These are phyloP conservation scores for Eimeria maxima DNA, from an alignment of 169 alveolate species.

Conservation along the genomic window DNA sequence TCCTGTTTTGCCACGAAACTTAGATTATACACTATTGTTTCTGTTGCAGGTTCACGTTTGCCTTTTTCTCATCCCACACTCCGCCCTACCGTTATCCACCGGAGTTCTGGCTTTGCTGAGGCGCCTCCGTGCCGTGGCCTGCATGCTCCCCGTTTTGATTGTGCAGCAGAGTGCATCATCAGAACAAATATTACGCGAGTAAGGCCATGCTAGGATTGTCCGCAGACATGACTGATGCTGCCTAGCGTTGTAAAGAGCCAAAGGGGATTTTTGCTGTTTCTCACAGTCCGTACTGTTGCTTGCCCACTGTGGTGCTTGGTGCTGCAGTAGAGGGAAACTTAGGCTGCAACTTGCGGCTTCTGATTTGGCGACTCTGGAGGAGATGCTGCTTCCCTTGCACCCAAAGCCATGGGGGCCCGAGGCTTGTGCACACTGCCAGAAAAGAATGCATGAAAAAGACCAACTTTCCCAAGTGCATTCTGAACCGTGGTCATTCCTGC, in stretches of 20 bases:
- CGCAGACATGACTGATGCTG: not conserved
- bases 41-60: constrained; percentile 59
- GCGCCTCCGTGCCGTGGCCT: constrained; percentile 63
- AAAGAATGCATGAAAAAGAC: not conserved
- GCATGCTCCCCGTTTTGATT: constrained; percentile 58
- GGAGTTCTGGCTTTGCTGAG: constrained; percentile 57
- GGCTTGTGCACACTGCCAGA: constrained; percentile 24
- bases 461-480: not conserved
- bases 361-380: constrained; percentile 71
- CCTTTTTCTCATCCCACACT: constrained; percentile 50
- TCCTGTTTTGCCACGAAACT: not conserved
- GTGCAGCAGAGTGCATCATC: not conserved
- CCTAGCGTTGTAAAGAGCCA: not conserved
- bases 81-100: constrained; percentile 40
- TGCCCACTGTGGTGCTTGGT: not conserved
- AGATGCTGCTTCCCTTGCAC: constrained; percentile 49
- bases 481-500: not conserved
- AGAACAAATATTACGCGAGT: constrained; percentile 60
- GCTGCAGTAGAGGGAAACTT: constrained; percentile 48
- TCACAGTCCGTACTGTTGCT: not conserved
- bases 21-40: not conserved
- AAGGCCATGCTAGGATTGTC: not conserved
- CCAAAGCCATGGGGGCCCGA: not conserved
- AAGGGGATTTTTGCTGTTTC: not conserved
- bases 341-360: constrained; percentile 72